These are phyloP conservation scores for Copromyces sp. DNA, from an alignment of 495 filamentous ascomycete species.

Conservation along the genomic window DNA sequence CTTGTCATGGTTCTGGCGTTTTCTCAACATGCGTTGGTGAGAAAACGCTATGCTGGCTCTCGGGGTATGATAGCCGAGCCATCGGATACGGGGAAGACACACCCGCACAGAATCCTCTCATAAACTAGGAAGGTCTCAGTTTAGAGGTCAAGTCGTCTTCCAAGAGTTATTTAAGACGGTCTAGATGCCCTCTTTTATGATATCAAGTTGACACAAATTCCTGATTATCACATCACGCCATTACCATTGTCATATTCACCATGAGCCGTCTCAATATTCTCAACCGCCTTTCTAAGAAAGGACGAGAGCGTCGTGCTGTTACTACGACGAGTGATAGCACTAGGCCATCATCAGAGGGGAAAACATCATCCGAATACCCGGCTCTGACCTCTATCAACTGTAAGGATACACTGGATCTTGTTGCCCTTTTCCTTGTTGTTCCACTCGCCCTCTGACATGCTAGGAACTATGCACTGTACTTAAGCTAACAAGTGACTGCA, in stretches of 20 bases:
- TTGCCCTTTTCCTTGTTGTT: not conserved
- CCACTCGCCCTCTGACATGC: not conserved
- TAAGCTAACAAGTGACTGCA: not conserved
- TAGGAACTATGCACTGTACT: not conserved
- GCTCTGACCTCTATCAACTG: slow-evolving; percentile 9
- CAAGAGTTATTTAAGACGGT: not conserved
- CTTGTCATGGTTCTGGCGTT: not conserved
- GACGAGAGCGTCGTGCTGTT: not conserved
- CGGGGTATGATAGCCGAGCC: not conserved
- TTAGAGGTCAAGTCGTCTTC: not conserved
- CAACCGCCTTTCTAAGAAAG: slow-evolving; percentile 6
- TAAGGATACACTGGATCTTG: not conserved
- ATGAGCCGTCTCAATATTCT: slow-evolving; percentile 9
- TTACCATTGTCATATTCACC: not conserved
- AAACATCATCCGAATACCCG: slow-evolving; percentile 2
- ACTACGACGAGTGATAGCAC: not conserved
- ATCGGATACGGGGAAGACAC: not conserved
- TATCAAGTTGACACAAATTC: not conserved
- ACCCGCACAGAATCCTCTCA: not conserved
- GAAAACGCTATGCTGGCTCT: not conserved
- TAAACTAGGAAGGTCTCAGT: not conserved
- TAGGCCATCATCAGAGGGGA: not conserved
- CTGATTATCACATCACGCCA: not conserved
- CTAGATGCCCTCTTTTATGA: not conserved
- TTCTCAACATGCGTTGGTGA: not conserved